Base-by-base conservation (phyloP, 2,329 filamentous ascomycete genomes). In the Ceratocystiopsis sp. region DNA sequence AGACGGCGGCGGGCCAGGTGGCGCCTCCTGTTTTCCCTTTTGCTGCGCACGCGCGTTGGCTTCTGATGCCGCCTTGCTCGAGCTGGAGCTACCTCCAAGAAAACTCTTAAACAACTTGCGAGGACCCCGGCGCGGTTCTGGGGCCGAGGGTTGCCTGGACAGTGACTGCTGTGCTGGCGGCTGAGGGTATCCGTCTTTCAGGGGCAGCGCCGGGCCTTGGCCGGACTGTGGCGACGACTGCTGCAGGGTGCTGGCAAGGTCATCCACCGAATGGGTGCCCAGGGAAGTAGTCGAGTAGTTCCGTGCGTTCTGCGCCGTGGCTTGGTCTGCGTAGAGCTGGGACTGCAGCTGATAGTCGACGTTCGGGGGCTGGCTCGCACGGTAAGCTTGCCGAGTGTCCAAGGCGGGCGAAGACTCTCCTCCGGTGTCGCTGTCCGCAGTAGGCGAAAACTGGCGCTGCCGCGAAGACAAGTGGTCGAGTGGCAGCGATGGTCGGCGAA, bases 81-180 rank as follows among this genome's bases (percentile, higher is more conserved):
- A 48, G 36, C 42, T 33, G 54, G 58, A 56, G 40, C 62, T 62
- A 49, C 65, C 61, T 44, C 61, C 60, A 48, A 73, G 64, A 49
- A 74, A 67, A 51, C 65, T 69, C 57, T 67, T 73, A 56, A 75
- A 65, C 48, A 73, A 57, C 52, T 67, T 69, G 49, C 69, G 65
- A 37, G 68, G 66, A 38, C 66, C 70, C 47, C 67, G 66, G 53
- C 69, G 68, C 46, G 52, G 45, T 53, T 71, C 58, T 44, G 52
- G 37, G n/a, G 32, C 42, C 8, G 44, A 47, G 19, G 42, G 48
- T 35, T 44, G 40, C 45, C 44, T 42, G 45, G 45, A 41, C 8
- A 47, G 41, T 32, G 45, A 44, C 16, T 48, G 49, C 15, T 49
- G 49, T 37, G 46, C 50, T 45, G 53, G 55, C 35, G 52, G 51